A percentile compares a stretch with the other conserved stretches of the same genome.
These are phyloP conservation scores for Myxozyma geophila DNA, from an alignment of 805 yeast genomes.

Conservation along the genomic window DNA sequence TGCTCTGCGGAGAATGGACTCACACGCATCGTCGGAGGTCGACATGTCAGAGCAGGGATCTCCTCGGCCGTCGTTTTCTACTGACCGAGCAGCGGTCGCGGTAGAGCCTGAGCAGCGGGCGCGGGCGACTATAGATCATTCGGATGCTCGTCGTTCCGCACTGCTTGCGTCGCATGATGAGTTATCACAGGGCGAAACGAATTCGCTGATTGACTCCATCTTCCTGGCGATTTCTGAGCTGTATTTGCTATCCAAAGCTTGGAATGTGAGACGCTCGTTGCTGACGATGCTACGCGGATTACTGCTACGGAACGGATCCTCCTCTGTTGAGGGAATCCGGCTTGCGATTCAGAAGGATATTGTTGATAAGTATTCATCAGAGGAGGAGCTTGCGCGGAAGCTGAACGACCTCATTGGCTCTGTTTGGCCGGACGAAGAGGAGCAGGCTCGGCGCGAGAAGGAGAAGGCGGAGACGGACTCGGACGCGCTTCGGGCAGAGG, in stretches of 20 bases:
- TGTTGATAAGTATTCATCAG: conserved; percentile 32
- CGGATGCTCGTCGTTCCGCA: conserved; percentile 17
- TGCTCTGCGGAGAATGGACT: conserved; percentile 5
- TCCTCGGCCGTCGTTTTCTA: conserved; percentile 6
- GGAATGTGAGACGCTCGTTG: conserved; percentile 38
- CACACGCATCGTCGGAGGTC: conserved; percentile 15
- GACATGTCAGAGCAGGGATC: conserved; percentile 10
- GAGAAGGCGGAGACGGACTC: conserved; percentile 25
- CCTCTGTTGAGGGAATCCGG: conserved; percentile 38
- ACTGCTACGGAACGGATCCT: conserved; percentile 34
- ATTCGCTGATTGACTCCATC: conserved; percentile 33
- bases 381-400: conserved; percentile 34
- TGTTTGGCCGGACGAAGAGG: conserved; percentile 28
- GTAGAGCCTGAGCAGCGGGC: background rate
- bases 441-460: conserved; percentile 6
- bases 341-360: conserved; percentile 35
- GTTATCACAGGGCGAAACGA: conserved; percentile 31
- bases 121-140: conserved; percentile 1
- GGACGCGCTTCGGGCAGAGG: conserved; percentile 30
- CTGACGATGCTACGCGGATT: conserved; percentile 38
- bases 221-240: conserved; percentile 37
- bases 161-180: conserved; percentile 18
- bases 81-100: background rate
- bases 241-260: conserved; percentile 37
- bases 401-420: conserved; percentile 26